Percentiles rank a stretch among this genome's conserved stretches.
Conservation (phyloP, 2,329 filamentous ascomycete genomes). For the Ustilaginoidea virens region DNA sequence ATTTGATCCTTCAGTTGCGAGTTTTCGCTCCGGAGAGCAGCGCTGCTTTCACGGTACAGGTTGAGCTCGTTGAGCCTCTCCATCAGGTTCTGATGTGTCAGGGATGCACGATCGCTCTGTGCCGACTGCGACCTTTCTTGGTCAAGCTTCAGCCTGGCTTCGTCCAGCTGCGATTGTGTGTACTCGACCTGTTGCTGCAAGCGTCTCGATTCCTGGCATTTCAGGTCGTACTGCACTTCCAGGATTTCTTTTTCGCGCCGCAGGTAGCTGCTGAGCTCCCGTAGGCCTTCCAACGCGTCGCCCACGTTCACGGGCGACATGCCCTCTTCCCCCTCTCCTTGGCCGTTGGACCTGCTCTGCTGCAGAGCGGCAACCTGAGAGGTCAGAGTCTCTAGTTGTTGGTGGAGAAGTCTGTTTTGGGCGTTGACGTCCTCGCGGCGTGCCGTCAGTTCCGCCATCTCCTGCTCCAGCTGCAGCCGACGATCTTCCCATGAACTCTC, state of each 20-base stretch:
- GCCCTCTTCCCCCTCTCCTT: conserved; percentile 35
- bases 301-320: conserved; percentile 35
- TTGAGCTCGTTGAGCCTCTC: conserved; percentile 93
- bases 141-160: conserved; percentile 74
- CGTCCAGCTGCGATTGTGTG: conserved; percentile 74
- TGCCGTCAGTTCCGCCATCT: conserved; percentile 62
- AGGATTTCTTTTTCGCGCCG: conserved; percentile 95
- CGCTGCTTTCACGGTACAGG: conserved; percentile 86
- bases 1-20: conserved; percentile 64
- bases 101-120: conserved; percentile 55
- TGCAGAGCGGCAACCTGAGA: conserved; percentile 68
- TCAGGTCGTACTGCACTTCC: conserved; percentile 88
- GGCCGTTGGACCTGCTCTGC: conserved; percentile 45
- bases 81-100: conserved; percentile 81
- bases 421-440: conserved; percentile 71
- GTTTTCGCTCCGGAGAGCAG: conserved; percentile 75
- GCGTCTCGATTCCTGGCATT: conserved; percentile 74
- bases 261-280: conserved; percentile 82
- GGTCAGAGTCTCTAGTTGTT: conserved; percentile 73
- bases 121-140: conserved; percentile 69
- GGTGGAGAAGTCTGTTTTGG: conserved; percentile 81
- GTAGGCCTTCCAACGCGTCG: conserved; percentile 56
- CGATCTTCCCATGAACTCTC: conserved; percentile 82
- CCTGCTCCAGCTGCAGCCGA: conserved; percentile 65
- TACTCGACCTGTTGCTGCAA: conserved; percentile 84